phyloP scores from a whole-genome alignment of 345 rosid species.

The Lumnitzera racemosa region DNA sequence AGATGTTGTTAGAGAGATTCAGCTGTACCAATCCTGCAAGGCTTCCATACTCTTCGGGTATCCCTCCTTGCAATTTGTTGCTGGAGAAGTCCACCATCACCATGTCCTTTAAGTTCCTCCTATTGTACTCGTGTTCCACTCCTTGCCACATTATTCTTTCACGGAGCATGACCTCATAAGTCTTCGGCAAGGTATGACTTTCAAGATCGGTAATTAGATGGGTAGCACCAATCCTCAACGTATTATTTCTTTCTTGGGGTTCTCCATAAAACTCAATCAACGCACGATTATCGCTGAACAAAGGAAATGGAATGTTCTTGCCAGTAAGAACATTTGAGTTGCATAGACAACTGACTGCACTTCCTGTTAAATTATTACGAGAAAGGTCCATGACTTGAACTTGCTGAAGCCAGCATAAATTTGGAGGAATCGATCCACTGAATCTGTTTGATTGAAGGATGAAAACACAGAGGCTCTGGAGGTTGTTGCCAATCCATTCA shows the following conservation, averaged over 20 bases:
- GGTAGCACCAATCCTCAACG: no score
- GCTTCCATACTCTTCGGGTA: slow-evolving; percentile 13
- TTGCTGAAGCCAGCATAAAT: slow-evolving; percentile 11
- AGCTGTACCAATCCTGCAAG: slow-evolving; percentile 10
- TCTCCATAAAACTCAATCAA: no score
- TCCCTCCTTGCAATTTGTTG: slow-evolving; percentile 16
- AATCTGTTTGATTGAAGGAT: slow-evolving; percentile 9
- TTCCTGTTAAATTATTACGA: neutral
- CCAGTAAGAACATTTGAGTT: neutral
- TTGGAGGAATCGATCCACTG: slow-evolving; percentile 11
- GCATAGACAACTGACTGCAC: slow-evolving; percentile 1
- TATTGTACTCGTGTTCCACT: neutral
- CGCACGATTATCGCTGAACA: no score
- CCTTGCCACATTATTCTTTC: slow-evolving; percentile 9
- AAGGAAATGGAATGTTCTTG: no score
- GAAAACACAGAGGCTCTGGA: neutral
- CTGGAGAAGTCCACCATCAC: slow-evolving; percentile 16
- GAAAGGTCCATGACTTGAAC: slow-evolving; percentile 9
- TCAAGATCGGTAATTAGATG: neutral
- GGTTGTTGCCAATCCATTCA: slow-evolving; percentile 7
- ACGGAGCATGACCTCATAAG: neutral
- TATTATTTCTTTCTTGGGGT: no score
- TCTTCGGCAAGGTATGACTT: neutral
- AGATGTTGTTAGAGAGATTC: slow-evolving; percentile 21
- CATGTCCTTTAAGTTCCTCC: neutral